Conservation (phyloP, 2,329 filamentous ascomycete species). For the Dactylellina drechsleri region DNA sequence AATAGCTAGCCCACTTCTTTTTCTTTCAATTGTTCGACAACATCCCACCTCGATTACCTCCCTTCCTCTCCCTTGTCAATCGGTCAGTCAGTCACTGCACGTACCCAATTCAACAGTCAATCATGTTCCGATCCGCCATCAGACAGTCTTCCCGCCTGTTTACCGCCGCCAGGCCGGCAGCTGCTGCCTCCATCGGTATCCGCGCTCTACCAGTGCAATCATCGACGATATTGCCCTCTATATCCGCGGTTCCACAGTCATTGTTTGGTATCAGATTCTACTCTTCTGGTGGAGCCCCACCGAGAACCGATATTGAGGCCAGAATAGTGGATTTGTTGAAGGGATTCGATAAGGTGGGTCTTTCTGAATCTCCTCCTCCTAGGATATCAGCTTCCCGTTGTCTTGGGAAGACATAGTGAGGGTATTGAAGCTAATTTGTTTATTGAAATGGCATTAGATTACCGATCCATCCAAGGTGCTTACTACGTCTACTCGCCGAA, state of each 20-base stretch:
- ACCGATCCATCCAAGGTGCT: constrained; percentile 73
- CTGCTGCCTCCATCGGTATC: constrained; percentile 71
- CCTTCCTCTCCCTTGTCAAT: not conserved
- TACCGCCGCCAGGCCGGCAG: constrained; percentile 67
- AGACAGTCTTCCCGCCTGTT: constrained; percentile 75
- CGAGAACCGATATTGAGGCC: constrained; percentile 85
- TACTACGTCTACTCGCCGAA: not conserved
- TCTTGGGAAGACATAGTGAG: no score
- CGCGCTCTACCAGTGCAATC: constrained; percentile 71
- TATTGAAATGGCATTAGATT: constrained; percentile 67
- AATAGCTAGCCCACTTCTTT: constrained; percentile 6
- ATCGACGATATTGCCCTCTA: constrained; percentile 57
- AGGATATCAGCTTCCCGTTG: not conserved
- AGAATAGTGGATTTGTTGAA: constrained; percentile 91
- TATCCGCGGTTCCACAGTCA: constrained; percentile 58
- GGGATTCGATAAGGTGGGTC: constrained; percentile 93
- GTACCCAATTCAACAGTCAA: constrained; percentile 60
- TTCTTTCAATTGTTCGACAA: constrained; percentile 19
- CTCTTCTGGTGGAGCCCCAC: constrained; percentile 80
- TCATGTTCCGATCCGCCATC: constrained; percentile 90
- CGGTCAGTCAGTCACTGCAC: constrained; percentile 31
- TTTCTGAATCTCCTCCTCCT: constrained; percentile 1
- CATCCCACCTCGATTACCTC: constrained; percentile 1
- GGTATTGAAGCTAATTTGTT: constrained; percentile 1
- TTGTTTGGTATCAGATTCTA: constrained; percentile 83